Base-by-base conservation (phyloP, 2,329 filamentous ascomycete species). In the Aaosphaeria arxii region DNA sequence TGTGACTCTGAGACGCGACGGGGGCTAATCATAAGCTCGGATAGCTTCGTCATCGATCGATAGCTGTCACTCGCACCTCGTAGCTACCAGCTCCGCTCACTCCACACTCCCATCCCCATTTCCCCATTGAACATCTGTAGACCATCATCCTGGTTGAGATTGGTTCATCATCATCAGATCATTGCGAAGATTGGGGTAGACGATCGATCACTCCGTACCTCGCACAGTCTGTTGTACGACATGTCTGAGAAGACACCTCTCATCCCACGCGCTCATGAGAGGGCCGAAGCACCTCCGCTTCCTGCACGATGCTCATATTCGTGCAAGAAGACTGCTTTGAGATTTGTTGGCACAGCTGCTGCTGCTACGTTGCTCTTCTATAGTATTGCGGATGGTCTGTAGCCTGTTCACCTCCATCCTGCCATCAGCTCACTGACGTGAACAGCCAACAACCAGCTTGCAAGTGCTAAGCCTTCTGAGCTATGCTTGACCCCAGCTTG, bases 401-500 rank as follows among this genome's bases (percentile, higher is more conserved):
- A 42, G 35, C 7, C 6, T 11, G 17, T 24, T 24, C 11, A 41
- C 11, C 9, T 41, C 39, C 39, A 41, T 41, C 39, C 9, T 9
- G 9, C 24, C 7, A n/a, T 11, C 35, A 30, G 5, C 28, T 40
- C 17, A 48, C 42, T 30, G 42, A 48, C 46, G 1, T 24, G 33
- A 36, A 30, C 24, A 39, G 39, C 39, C 11, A 28, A 31, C 41
- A 33, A 17, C 41, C 30, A 40, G 32, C 30, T 50, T 24, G 17
- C 17, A 24, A 24, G 17, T 24, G 17, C 17, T 24, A 24, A 24
- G 17, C 17, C 17, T 24, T 24, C 17, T 24, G 17, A 24, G 17
- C 40, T 61, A 17, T 86, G 84, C 61, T 62, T 78, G 42, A 80
- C 82, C 7, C 77, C 82, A 39, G 78, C 80, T 51, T 87, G 84